A percentile compares a stretch with the other conserved stretches of the same genome.
phyloP scores from a whole-genome alignment of 805 yeast genomes.

The Barnettozyma botsteinii region DNA sequence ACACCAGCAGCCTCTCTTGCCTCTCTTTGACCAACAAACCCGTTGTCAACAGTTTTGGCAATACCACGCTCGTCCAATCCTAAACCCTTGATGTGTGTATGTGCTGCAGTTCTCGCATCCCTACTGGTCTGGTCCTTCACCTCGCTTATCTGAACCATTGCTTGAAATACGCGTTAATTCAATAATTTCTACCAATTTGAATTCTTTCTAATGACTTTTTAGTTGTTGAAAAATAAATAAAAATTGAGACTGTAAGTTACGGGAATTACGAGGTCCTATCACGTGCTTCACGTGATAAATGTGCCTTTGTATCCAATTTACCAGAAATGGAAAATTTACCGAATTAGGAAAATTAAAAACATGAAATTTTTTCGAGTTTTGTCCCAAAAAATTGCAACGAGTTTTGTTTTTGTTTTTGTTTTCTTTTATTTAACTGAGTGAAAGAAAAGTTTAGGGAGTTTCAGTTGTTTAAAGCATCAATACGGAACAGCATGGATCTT shows the following conservation, averaged over 20 bases:
- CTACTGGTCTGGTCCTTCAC: constrained; percentile 50
- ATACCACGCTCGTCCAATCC: constrained; percentile 88
- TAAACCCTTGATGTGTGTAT: constrained; percentile 91
- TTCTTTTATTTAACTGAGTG: background rate
- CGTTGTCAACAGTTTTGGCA: constrained; percentile 83
- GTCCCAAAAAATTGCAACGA: no score
- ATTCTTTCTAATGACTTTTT: no score
- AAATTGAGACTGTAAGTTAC: background rate
- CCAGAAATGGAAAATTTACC: constrained; percentile 15
- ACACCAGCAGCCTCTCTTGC: constrained; percentile 93
- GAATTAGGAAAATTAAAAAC: constrained; percentile 22
- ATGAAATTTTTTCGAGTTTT: constrained; percentile 1
- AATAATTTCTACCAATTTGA: no score
- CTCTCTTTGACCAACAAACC: constrained; percentile 66
- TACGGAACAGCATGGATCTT: constrained; percentile 13
- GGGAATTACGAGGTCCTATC: background rate
- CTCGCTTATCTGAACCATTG: constrained; percentile 75
- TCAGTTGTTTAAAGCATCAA: no score
- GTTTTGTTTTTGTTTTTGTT: background rate
- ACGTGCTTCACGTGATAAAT: background rate
- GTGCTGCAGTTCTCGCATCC: constrained; percentile 84
- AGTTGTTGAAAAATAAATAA: background rate
- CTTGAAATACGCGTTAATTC: background rate
- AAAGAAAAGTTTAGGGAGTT: no score
- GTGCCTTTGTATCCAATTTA: background rate